These are phyloP conservation scores for Lolium perenne DNA, from an alignment of 176 grass and related monocot genomes.

Conservation along the genomic window DNA sequence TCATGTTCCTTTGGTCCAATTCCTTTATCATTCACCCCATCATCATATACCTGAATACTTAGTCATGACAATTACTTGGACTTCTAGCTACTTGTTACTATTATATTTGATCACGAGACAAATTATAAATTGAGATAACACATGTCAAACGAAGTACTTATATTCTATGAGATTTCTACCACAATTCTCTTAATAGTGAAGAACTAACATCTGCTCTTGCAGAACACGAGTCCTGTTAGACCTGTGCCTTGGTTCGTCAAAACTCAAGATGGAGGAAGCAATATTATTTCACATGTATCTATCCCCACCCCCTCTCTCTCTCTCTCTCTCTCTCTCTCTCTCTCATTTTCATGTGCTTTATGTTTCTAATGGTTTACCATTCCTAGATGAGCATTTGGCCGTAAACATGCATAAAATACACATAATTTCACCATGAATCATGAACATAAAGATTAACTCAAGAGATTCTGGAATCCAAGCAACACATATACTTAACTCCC, in stretches of 20 bases:
- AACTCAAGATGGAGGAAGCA: neutral
- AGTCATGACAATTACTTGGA: neutral
- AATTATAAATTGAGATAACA: neutral
- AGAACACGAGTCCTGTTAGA: neutral
- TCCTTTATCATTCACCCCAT: neutral
- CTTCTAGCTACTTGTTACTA: neutral
- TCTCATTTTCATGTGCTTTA: neutral
- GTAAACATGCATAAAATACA: neutral
- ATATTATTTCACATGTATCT: slow-evolving; percentile 11
- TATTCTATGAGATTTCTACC: neutral
- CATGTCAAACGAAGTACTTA: neutral
- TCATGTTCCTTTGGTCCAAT: neutral
- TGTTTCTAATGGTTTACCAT: neutral
- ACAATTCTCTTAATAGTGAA: neutral
- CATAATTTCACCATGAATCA: neutral
- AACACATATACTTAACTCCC: neutral
- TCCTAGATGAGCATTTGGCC: neutral
- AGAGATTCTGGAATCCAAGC: neutral
- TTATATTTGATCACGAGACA: neutral
- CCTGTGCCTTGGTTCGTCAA: neutral
- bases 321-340: too few species aligned
- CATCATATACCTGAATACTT: neutral
- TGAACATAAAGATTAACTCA: neutral
- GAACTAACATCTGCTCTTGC: neutral
- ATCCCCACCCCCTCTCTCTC: too few species aligned